Evolutionary conservation across 2,329 filamentous ascomycete species (phyloP).

Genomic region (Zalaria sp.): DNA sequence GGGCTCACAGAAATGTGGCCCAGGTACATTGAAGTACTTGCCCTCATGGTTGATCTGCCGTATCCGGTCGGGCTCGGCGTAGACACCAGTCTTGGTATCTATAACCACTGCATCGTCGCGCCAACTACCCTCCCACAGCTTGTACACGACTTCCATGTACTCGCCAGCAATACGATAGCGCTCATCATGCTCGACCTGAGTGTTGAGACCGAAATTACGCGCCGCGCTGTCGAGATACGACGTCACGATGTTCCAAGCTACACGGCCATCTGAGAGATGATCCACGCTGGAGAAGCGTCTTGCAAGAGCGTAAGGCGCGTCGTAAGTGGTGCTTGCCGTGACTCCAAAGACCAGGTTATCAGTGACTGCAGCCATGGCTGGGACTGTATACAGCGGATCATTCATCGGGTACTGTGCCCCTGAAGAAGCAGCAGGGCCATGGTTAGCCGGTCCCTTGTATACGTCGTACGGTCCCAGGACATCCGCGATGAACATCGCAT

Average conservation of each 20-base stretch:
- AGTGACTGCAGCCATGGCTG: conserved; percentile 55
- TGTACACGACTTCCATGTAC: conserved; percentile 51
- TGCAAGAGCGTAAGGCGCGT: conserved; percentile 54
- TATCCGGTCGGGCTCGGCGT: conserved; percentile 43
- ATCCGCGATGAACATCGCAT: conserved; percentile 54
- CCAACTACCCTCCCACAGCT: conserved; percentile 55
- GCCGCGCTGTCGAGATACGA: conserved; percentile 55
- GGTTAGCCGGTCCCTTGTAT: conserved; percentile 41
- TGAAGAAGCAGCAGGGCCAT: neutral
- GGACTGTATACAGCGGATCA: conserved; percentile 48
- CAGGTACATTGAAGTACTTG: conserved; percentile 49
- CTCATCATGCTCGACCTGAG: conserved; percentile 50
- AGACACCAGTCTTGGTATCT: conserved; percentile 44
- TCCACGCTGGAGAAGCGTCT: conserved; percentile 52
- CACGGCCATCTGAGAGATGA: conserved; percentile 49
- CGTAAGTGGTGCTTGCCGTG: conserved; percentile 54
- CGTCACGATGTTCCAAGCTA: conserved; percentile 42
- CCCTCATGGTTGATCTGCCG: conserved; percentile 53
- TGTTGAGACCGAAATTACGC: conserved; percentile 43
- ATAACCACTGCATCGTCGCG: conserved; percentile 50
- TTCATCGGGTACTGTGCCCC: conserved; percentile 61
- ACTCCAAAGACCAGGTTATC: conserved; percentile 55
- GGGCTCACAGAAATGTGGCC: conserved; percentile 52
- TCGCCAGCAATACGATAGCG: conserved; percentile 51
- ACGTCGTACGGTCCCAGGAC: conserved; percentile 55